Percentiles rank a stretch among this genome's conserved stretches.
These are phyloP conservation scores for Phalaenopsis equestris DNA, from an alignment of 106 monocot species.

Conservation along the genomic window DNA sequence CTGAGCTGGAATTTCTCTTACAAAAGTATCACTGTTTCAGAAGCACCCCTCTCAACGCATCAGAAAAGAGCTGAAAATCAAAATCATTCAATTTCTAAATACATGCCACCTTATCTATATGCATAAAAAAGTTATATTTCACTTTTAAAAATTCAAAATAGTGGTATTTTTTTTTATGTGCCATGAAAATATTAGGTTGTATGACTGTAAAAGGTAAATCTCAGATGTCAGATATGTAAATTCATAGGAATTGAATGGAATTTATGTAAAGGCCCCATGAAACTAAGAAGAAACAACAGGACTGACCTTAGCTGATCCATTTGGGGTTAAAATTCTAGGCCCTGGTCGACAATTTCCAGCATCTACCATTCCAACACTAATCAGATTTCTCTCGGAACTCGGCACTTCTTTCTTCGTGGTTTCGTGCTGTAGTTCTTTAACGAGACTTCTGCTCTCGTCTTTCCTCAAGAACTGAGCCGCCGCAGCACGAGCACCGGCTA, in stretches of 20 bases:
- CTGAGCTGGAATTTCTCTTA: not conserved
- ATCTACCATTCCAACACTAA: not conserved
- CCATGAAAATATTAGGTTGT: no score
- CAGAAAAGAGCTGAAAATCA: not conserved
- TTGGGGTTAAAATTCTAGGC: not conserved
- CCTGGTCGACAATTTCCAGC: not conserved
- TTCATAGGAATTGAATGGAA: no score
- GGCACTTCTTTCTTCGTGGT: not conserved
- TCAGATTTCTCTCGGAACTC: not conserved
- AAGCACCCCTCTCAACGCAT: not conserved
- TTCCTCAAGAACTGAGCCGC: constrained; percentile 72
- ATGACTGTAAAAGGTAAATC: no score
- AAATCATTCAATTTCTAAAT: not conserved
- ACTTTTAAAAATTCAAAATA: no score
- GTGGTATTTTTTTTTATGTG: no score
- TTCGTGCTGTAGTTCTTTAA: not conserved
- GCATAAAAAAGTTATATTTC: no score
- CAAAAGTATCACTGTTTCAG: not conserved
- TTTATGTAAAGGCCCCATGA: not conserved
- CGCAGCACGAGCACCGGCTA: constrained; percentile 68
- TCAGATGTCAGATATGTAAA: no score
- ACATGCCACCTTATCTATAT: no score
- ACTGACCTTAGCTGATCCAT: not conserved
- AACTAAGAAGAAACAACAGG: not conserved
- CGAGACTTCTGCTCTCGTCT: constrained; percentile 6